Percentiles rank a stretch among this genome's conserved stretches.
Conservation (phyloP, 805 yeast species). For the Wickerhamiella galacta region DNA sequence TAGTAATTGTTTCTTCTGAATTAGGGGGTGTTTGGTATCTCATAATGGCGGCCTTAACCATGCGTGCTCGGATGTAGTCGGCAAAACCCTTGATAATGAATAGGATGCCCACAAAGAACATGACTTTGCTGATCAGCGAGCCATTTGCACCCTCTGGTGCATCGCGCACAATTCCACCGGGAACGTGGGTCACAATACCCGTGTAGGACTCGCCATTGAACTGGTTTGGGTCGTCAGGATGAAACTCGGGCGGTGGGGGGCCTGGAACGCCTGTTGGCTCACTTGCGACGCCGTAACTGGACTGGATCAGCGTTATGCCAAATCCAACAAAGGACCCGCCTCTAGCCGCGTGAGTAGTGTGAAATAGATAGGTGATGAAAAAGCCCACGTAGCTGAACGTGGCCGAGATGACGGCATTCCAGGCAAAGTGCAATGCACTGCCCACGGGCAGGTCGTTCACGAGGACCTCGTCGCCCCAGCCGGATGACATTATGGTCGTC, state of each 20-base stretch:
- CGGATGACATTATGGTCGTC: conserved; percentile 63
- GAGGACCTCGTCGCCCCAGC: conserved; percentile 66
- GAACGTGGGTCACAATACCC: not conserved
- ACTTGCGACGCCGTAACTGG: conserved; percentile 45
- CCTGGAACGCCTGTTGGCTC: conserved; percentile 18
- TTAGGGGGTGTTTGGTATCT: not conserved
- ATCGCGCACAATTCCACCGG: not conserved
- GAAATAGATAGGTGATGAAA: conserved; percentile 71
- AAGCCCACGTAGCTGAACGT: conserved; percentile 92
- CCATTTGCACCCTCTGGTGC: no score
- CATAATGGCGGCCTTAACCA: not conserved
- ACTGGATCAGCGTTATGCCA: conserved; percentile 65
- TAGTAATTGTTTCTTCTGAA: not conserved
- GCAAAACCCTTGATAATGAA: not conserved
- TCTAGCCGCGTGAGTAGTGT: conserved; percentile 93
- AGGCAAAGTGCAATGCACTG: conserved; percentile 64
- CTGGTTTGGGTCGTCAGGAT: conserved; percentile 42
- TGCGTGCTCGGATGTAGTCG: not conserved
- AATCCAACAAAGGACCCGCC: conserved; percentile 89
- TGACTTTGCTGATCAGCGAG: not conserved
- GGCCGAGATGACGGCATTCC: conserved; percentile 82
- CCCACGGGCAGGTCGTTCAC: conserved; percentile 96
- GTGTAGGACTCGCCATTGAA: conserved; percentile 23
- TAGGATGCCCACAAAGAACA: not conserved
- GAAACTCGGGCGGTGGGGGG: conserved; percentile 25